phyloP scores from a whole-genome alignment of 495 filamentous ascomycete genomes.

The Tetracladium setigerum region DNA sequence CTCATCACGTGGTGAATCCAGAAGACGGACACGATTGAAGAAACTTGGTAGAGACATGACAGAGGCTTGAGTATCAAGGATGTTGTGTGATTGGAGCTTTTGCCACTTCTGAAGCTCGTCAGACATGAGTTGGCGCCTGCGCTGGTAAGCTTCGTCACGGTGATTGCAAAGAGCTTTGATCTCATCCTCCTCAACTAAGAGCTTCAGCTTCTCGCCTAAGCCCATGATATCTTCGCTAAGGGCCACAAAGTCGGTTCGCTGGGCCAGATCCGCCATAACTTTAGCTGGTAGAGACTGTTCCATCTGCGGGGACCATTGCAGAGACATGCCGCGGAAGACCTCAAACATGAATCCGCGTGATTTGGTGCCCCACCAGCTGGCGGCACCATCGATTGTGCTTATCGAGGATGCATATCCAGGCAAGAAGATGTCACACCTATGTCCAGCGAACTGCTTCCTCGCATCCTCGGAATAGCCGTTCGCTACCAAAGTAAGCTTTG shows the following conservation, averaged over 20 bases:
- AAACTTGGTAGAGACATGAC: not conserved
- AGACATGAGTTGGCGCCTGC: not conserved
- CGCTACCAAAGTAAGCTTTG: not conserved
- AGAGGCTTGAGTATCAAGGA: not conserved
- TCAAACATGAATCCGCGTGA: not conserved
- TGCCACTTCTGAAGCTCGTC: no score
- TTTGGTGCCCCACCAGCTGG: not conserved
- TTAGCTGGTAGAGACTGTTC: not conserved
- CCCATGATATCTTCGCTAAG: not conserved
- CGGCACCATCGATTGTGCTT: not conserved
- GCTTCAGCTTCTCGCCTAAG: not conserved
- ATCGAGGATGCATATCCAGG: not conserved
- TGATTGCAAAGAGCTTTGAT: not conserved
- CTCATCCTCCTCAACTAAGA: not conserved
- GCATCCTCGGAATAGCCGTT: not conserved
- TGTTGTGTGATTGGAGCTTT: not conserved
- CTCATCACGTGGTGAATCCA: no score
- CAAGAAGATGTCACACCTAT: not conserved
- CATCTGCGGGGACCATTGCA: not conserved
- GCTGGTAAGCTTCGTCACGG: not conserved
- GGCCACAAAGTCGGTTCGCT: not conserved
- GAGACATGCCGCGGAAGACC: not conserved
- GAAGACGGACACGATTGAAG: not conserved
- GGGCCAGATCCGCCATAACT: not conserved
- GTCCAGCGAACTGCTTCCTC: not conserved